These are phyloP conservation scores for Diddensiella santjacobensis DNA, from an alignment of 805 yeast species.

Conservation along the genomic window DNA sequence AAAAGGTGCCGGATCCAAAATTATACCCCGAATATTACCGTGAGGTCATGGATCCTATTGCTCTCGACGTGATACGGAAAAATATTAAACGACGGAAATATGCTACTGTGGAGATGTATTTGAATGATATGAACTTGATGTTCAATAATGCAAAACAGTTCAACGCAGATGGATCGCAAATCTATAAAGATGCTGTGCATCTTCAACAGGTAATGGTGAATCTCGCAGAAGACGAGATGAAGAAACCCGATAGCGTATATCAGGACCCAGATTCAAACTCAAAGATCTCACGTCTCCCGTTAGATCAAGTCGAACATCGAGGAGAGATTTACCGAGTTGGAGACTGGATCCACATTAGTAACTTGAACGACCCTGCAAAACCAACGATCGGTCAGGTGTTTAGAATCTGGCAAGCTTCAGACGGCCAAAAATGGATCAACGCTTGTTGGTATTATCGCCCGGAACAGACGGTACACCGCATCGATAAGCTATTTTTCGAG, in stretches of 20 bases:
- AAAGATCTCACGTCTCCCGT: slow-evolving; percentile 69
- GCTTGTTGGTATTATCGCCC: slow-evolving; percentile 98
- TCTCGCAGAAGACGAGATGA: slow-evolving; percentile 61
- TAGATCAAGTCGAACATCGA: slow-evolving; percentile 67
- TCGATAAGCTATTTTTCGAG: slow-evolving; percentile 81
- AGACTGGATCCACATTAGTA: slow-evolving; percentile 87
- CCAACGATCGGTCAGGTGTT: slow-evolving; percentile 94
- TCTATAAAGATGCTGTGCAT: slow-evolving; percentile 56
- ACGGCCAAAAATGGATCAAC: slow-evolving; percentile 82
- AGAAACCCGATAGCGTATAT: slow-evolving; percentile 77
- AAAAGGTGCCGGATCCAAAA: slow-evolving; percentile 71
- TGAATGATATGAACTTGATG: slow-evolving; percentile 72
- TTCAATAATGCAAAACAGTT: slow-evolving; percentile 68
- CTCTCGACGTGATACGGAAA: slow-evolving; percentile 53
- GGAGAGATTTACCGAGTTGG: slow-evolving; percentile 80
- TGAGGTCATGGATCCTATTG: slow-evolving; percentile 41
- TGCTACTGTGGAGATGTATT: slow-evolving; percentile 66
- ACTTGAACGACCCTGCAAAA: slow-evolving; percentile 81
- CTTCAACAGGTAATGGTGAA: slow-evolving; percentile 60
- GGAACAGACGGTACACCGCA: slow-evolving; percentile 94
- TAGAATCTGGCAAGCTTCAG: slow-evolving; percentile 78
- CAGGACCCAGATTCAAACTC: slow-evolving; percentile 48
- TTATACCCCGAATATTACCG: slow-evolving; percentile 48
- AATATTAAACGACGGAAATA: slow-evolving; percentile 84
- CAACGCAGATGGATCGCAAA: slow-evolving; percentile 54